These are phyloP conservation scores for Silene noctiflora DNA, from an alignment of 179 eudicot genomes.

Conservation along the genomic window DNA sequence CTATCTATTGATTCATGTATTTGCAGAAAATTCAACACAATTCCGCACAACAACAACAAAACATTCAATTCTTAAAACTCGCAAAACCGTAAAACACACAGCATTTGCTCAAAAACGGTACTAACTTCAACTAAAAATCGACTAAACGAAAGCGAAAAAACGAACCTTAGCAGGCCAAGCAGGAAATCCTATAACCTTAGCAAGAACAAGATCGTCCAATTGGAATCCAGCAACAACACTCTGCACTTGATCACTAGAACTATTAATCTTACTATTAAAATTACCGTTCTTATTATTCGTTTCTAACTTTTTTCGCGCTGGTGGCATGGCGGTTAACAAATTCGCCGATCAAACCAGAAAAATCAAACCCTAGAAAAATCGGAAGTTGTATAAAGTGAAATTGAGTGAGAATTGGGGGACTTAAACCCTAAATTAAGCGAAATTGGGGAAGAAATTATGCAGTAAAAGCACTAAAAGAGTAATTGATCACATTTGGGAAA, in stretches of 20 bases:
- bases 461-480: neutral
- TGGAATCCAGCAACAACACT: constrained; percentile 37
- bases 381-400: neutral
- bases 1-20: neutral
- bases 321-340: constrained; percentile 10
- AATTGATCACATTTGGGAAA: neutral
- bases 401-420: neutral
- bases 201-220: constrained; percentile 95
- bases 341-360: neutral
- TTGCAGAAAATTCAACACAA: neutral
- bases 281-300: neutral
- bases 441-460: neutral
- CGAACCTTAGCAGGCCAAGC: constrained; percentile 96
- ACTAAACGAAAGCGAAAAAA: neutral
- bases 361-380: neutral
- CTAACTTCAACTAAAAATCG: neutral
- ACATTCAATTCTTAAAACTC: neutral
- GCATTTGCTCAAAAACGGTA: neutral
- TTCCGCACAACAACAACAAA: neutral
- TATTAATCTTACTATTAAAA: neutral
- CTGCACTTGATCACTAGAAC: constrained; percentile 39
- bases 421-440: neutral
- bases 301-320: neutral
- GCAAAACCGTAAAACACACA: constrained; percentile 1
- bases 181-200: constrained; percentile 90